A percentile compares a stretch with the other conserved stretches of the same genome.
These are phyloP conservation scores for Pelargonium cotyledonis DNA, from an alignment of 441 rosid genomes.

Conservation along the genomic window DNA sequence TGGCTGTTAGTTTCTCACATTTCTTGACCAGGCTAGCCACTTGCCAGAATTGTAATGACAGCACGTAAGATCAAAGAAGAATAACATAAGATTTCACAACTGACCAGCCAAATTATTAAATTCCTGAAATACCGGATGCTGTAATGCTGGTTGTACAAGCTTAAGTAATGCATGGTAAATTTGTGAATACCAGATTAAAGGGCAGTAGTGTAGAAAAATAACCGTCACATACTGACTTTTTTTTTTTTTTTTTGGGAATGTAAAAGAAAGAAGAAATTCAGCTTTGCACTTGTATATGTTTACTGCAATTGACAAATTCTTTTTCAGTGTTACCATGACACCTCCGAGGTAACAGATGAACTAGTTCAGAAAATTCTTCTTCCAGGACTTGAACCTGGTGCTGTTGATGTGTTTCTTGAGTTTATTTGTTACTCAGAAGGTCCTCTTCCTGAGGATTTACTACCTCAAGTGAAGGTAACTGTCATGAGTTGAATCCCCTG, in stretches of 20 bases:
- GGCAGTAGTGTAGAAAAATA: too few relatives aligned
- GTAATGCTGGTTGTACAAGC: background rate
- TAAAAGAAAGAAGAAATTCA: background rate
- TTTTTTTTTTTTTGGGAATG: too few relatives aligned
- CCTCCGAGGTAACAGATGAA: slow-evolving; percentile 81
- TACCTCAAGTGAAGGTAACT: slow-evolving; percentile 64
- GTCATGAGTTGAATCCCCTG: slow-evolving; percentile 9
- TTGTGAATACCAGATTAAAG: too few relatives aligned
- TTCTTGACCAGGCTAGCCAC: too few relatives aligned
- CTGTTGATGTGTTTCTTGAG: slow-evolving; percentile 76
- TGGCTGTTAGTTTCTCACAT: background rate
- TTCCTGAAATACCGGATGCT: background rate
- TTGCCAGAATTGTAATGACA: background rate
- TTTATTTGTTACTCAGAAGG: slow-evolving; percentile 87
- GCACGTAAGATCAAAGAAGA: background rate
- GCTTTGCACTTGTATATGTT: background rate
- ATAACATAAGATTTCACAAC: background rate
- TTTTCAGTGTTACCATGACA: slow-evolving; percentile 68
- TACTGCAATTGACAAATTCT: slow-evolving; percentile 6
- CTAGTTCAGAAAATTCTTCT: slow-evolving; percentile 64
- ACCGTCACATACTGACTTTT: too few relatives aligned
- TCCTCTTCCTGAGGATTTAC: slow-evolving; percentile 86
- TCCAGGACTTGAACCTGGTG: slow-evolving; percentile 87
- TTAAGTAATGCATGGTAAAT: too few relatives aligned
- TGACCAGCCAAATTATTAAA: background rate